A percentile compares a stretch with the other conserved stretches of the same genome.
These are phyloP conservation scores for Periconia sp. DNA, from an alignment of 2,329 filamentous ascomycete genomes.

Conservation along the genomic window DNA sequence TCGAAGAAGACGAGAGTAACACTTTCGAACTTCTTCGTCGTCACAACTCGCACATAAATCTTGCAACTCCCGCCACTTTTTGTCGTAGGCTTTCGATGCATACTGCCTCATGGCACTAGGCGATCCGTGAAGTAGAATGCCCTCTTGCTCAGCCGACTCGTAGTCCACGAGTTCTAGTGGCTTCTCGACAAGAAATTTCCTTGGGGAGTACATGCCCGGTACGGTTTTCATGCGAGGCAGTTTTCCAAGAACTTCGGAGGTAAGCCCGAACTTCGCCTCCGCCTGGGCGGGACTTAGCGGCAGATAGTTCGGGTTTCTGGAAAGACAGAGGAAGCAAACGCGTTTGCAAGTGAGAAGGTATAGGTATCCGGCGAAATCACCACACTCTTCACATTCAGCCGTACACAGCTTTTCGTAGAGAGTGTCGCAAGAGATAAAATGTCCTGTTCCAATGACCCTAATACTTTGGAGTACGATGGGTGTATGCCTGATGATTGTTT, in stretches of 20 bases:
- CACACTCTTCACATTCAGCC: constrained; percentile 38
- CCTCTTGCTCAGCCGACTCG: constrained; percentile 9
- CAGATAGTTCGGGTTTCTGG: constrained; percentile 25
- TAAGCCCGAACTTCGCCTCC: constrained; percentile 10
- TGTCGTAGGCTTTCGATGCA: constrained; percentile 1
- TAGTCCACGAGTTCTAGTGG: constrained; percentile 9
- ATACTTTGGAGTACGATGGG: constrained; percentile 37
- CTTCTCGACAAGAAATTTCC: not conserved
- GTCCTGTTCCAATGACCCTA: constrained; percentile 35
- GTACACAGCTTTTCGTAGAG: constrained; percentile 40
- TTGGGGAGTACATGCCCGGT: constrained; percentile 19
- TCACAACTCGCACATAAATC: not conserved
- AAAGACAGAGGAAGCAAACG: constrained; percentile 39
- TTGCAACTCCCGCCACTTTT: constrained; percentile 4
- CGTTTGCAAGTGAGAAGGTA: constrained; percentile 45
- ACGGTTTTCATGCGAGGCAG: constrained; percentile 12
- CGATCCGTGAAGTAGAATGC: constrained; percentile 14
- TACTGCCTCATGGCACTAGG: constrained; percentile 9
- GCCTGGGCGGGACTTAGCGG: constrained; percentile 15
- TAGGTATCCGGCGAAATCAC: constrained; percentile 42
- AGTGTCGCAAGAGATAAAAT: constrained; percentile 27
- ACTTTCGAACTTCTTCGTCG: constrained; percentile 1
- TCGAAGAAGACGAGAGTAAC: not conserved
- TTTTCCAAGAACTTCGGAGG: constrained; percentile 1
- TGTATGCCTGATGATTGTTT: constrained; percentile 31